phyloP scores from a whole-genome alignment of 1,284 basidiomycete genomes.

The Tilletia setariae region DNA sequence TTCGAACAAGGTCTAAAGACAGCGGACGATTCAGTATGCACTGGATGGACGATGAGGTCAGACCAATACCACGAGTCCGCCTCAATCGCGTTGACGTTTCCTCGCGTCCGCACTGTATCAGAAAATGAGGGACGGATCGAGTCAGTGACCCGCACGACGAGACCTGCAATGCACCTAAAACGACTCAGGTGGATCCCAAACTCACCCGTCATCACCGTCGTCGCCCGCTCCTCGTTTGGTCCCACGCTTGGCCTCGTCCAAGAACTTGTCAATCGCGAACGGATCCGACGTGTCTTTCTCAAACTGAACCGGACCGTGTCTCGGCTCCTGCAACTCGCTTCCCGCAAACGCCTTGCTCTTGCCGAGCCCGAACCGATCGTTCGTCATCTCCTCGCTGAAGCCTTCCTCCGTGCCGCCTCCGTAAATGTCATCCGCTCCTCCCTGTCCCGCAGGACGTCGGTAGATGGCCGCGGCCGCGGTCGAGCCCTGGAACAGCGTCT shows the following conservation, averaged over 20 bases:
- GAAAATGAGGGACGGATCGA: neutral
- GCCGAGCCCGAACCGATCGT: constrained; percentile 89
- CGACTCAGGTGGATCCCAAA: neutral
- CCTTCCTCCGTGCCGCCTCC: constrained; percentile 93
- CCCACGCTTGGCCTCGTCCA: constrained; percentile 92
- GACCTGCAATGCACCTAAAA: no score
- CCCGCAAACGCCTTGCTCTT: constrained; percentile 80
- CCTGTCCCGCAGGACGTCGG: constrained; percentile 78
- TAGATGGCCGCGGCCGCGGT: constrained; percentile 96
- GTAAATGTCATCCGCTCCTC: constrained; percentile 54
- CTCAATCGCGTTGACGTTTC: constrained; percentile 10
- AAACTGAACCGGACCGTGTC: constrained; percentile 93
- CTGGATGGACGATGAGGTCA: no score
- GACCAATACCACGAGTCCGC: neutral
- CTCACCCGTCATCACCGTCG: no score
- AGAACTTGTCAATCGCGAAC: constrained; percentile 95
- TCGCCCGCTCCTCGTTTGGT: constrained; percentile 61
- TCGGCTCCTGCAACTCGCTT: constrained; percentile 68
- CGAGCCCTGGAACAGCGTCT: constrained; percentile 90
- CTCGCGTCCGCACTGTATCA: neutral
- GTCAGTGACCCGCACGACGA: neutral
- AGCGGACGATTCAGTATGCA: no score
- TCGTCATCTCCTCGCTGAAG: constrained; percentile 79
- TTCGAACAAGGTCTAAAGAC: no score
- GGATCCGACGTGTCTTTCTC: constrained; percentile 95